Percentiles rank a stretch among this genome's conserved stretches.
These are phyloP conservation scores for Phytophthora agathidicida DNA, from an alignment of 352 stramenopile genomes.

Conservation along the genomic window DNA sequence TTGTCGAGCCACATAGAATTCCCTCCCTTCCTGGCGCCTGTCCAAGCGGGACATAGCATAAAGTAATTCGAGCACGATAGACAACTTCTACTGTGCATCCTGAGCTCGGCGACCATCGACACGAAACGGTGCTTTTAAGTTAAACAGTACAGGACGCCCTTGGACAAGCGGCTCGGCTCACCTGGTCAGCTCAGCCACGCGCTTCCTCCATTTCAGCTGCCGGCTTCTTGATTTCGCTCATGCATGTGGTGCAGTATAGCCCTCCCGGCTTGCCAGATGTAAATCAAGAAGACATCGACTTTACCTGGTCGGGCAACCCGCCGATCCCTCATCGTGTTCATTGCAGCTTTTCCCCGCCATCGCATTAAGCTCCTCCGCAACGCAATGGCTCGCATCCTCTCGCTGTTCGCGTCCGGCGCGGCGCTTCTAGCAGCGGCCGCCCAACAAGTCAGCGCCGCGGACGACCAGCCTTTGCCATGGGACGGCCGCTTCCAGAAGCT, in stretches of 20 bases:
- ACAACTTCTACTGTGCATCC: neutral
- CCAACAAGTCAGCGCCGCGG: constrained; percentile 26
- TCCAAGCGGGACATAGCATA: neutral
- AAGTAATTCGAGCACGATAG: neutral
- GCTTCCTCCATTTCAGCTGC: neutral
- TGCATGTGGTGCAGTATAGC: constrained; percentile 23
- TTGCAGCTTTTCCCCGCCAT: constrained; percentile 23
- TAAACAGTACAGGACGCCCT: no score
- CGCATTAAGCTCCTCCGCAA: neutral
- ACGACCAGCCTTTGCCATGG: constrained; percentile 57
- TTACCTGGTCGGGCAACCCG: constrained; percentile 13
- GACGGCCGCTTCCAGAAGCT: constrained; percentile 58
- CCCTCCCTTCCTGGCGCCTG: neutral
- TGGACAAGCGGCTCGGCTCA: neutral
- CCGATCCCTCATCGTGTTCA: constrained; percentile 23
- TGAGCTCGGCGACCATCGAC: neutral
- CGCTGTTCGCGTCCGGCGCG: constrained; percentile 23
- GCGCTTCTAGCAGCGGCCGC: constrained; percentile 11
- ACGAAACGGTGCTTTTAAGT: no score
- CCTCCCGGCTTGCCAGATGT: constrained; percentile 6
- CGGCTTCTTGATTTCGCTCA: constrained; percentile 6
- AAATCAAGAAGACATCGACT: constrained; percentile 11
- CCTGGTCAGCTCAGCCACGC: constrained; percentile 17
- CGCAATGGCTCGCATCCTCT: constrained; percentile 28
- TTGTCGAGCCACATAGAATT: no score